Evolutionary conservation across 306 rosid species (phyloP).

Genomic region (Cicer arietinum): DNA sequence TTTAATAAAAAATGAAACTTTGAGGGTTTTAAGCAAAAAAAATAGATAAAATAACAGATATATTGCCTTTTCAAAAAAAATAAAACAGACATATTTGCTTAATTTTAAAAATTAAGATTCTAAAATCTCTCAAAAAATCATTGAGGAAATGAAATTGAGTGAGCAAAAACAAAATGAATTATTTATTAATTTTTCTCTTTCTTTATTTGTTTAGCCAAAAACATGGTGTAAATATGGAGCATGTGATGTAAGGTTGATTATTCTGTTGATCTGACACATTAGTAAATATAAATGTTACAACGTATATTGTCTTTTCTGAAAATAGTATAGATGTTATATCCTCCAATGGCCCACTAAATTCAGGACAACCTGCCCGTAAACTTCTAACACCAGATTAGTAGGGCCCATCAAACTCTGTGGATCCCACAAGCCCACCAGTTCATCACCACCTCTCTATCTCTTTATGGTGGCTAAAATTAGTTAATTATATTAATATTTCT

Average conservation of each 20-base stretch:
- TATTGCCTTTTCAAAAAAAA: no score
- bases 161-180: no score
- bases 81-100: no score
- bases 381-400: conserved; percentile 56
- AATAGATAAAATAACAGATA: no score
- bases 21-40: no score
- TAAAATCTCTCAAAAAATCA: no score
- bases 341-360: conserved; percentile 52
- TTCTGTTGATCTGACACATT: conserved; percentile 36
- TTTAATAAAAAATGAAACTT: no score
- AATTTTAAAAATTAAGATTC: no score
- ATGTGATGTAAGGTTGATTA: conserved; percentile 38
- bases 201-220: not conserved
- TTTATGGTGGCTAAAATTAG: conserved; percentile 12
- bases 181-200: no score
- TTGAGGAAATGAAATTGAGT: no score
- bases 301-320: conserved; percentile 39
- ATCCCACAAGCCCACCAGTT: conserved; percentile 25
- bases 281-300: conserved; percentile 27
- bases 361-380: conserved; percentile 48
- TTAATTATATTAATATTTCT: conserved; percentile 39
- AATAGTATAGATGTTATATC: conserved; percentile 19
- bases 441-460: conserved; percentile 27
- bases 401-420: conserved; percentile 49
- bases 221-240: not conserved